phyloP scores from a whole-genome alignment of 495 filamentous ascomycete species.

The Letharia lupina region DNA sequence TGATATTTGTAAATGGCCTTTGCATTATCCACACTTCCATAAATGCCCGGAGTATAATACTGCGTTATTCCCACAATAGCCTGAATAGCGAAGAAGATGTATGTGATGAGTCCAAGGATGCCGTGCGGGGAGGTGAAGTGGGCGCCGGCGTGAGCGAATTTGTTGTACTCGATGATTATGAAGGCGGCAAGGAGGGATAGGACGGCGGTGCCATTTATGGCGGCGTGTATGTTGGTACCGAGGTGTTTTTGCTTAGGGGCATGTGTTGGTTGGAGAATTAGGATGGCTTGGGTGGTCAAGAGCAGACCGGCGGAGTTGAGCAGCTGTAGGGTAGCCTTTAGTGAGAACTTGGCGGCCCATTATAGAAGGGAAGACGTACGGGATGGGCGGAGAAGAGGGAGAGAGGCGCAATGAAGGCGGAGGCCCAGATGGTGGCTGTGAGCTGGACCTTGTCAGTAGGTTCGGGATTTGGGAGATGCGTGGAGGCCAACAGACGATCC shows the following conservation, averaged over 20 bases:
- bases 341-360: neutral
- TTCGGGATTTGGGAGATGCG: neutral
- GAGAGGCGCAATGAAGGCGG: slow-evolving; percentile 55
- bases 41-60: slow-evolving; percentile 60
- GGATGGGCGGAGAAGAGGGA: slow-evolving; percentile 82
- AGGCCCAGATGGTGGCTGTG: slow-evolving; percentile 61
- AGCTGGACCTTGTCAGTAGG: slow-evolving; percentile 41
- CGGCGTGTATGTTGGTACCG: slow-evolving; percentile 62
- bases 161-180: slow-evolving; percentile 76
- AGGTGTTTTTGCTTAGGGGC: slow-evolving; percentile 61
- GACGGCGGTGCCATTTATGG: slow-evolving; percentile 56
- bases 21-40: slow-evolving; percentile 70
- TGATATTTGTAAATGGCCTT: slow-evolving; percentile 87
- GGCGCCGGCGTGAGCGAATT: slow-evolving; percentile 46
- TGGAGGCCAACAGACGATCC: slow-evolving; percentile 43
- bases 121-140: slow-evolving; percentile 76
- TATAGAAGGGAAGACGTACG: slow-evolving; percentile 33
- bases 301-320: slow-evolving; percentile 69
- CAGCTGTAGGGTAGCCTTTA: slow-evolving; percentile 33
- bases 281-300: slow-evolving; percentile 65
- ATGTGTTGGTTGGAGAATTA: slow-evolving; percentile 82
- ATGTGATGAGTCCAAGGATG: slow-evolving; percentile 71
- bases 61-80: slow-evolving; percentile 70
- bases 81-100: slow-evolving; percentile 60
- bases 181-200: slow-evolving; percentile 56